Evolutionary conservation across 352 stramenopile species (phyloP), one percentile per base, ranked within the genome.

Genomic region (Phytopythium mirpurense): DNA sequence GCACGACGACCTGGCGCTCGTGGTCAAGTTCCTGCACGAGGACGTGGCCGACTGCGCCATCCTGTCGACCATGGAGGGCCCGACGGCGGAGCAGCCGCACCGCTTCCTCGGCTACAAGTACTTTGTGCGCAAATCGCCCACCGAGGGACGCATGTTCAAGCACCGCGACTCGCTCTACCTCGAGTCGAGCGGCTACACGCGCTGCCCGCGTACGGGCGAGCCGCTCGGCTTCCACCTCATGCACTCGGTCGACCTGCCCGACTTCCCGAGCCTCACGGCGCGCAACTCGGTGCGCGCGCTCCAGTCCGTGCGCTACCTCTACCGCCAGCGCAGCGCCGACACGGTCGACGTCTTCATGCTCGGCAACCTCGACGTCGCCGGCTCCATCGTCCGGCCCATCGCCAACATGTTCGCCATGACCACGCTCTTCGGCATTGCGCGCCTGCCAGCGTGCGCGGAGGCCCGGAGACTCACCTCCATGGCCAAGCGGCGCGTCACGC

Each of bases 91-190:
- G 12, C 44, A 75, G 10, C 78, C 78, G 0, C 79, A 81, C 35
- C 65, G 79, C n/a, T 84, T 83, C 44, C 63, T 89, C 36, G 75
- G 75, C 6, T 84, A 81, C 64, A 89, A 89, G 61, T 89, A 76
- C 56, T 70, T 86, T 36, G 75, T 78, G 44, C 63, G 67, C 24
- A 76, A 77, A 54, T 71, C 74, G 2, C 65, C 72, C 8, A 78
- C 61, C 27, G 67, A 71, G 34, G 70, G 64, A 0, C 64, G 62
- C 1, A 36, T 83, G 24, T 54, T 85, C 48, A 78, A 78, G 47
- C 69, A 84, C 51, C 70, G 75, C 19, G 73, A 89, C 57, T 32
- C 29, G 29, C 29, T 32, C 29, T 32, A 32, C 29, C 7, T 36
- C 31, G 74, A 86, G 59, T 78, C 66, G 42, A 70, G 59, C 34